Evolutionary conservation across 129 eudicot species (phyloP), one percentile per base, ranked within the genome.

Genomic region (Arctium minus): DNA sequence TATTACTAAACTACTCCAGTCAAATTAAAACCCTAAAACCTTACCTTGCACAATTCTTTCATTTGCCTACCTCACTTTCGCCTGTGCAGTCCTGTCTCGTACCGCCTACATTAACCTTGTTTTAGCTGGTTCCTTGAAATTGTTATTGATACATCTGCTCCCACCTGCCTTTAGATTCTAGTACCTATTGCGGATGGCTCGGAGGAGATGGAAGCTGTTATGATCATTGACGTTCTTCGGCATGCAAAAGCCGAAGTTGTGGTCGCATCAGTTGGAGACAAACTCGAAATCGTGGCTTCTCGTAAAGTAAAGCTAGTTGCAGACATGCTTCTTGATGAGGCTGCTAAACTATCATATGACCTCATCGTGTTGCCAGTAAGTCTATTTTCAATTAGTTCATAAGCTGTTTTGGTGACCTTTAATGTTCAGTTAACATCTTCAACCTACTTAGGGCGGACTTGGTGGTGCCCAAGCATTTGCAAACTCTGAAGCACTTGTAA

Each of bases 201-300:
- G 6, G 99, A 96, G 82, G 99, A 96, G 86, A 96, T 96, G 99
- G 99, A 96, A 88, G 94, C 97, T 74, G 90, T 91, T 81, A 90
- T 91, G 62, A 93, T 96, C 42, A 90, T 96, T 32, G 99, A 93
- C 85, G 95, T 93, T 36, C 97, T 96, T 10, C 88, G 98, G 80
- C 88, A 97, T n/a, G 99, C 99, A 60, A 89, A 96, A 82, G 92
- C 92, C 35, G 89, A 93, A 79, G 98, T 96, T 42, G 93, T 90
- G 67, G 99, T 96, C 72, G 99, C 99, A 37, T 93, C 98, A 73
- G 89, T 96, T n/a, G 96, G 90, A 64, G 92, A 90, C 62, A 88
- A 91, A 29, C 87, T 89, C 12, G 99, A 96, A 81, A 88, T 90
- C 84, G 46, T 88, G 82, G 97, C 95, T 85, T 88, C 98, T 27